These are phyloP conservation scores for Syzygium jambos DNA, from an alignment of 345 rosid species.

Conservation along the genomic window DNA sequence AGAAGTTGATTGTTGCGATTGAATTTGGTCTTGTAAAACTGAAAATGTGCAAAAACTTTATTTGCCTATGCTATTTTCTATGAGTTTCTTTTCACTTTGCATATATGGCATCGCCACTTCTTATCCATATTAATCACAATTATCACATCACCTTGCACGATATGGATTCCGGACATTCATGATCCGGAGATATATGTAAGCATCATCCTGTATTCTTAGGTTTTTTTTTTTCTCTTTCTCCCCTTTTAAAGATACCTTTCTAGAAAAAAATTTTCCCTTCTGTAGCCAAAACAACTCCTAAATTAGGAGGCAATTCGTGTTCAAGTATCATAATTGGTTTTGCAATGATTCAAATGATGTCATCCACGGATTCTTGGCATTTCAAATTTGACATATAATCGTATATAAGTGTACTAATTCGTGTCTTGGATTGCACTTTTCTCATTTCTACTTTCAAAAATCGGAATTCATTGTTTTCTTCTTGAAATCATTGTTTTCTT, in stretches of 20 bases:
- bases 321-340: neutral
- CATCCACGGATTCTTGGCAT: fast-evolving
- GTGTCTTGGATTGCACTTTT: neutral
- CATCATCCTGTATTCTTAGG: neutral
- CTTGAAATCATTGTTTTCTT: neutral
- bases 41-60: too few species aligned
- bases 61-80: too few species aligned
- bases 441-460: neutral
- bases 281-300: neutral
- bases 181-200: neutral
- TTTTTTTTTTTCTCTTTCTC: neutral
- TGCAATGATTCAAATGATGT: neutral
- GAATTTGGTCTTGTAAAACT: neutral
- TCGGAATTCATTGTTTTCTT: neutral
- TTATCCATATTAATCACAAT: too few species aligned
- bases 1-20: neutral
- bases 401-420: neutral
- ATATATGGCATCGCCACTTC: too few species aligned
- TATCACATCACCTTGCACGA: too few species aligned
- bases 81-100: too few species aligned
- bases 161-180: too few species aligned
- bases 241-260: neutral
- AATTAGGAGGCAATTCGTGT: neutral
- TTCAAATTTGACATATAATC: neutral
- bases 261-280: neutral